These are phyloP conservation scores for Neofusicoccum sp. DNA, from an alignment of 2,329 filamentous ascomycete species.

Conservation along the genomic window DNA sequence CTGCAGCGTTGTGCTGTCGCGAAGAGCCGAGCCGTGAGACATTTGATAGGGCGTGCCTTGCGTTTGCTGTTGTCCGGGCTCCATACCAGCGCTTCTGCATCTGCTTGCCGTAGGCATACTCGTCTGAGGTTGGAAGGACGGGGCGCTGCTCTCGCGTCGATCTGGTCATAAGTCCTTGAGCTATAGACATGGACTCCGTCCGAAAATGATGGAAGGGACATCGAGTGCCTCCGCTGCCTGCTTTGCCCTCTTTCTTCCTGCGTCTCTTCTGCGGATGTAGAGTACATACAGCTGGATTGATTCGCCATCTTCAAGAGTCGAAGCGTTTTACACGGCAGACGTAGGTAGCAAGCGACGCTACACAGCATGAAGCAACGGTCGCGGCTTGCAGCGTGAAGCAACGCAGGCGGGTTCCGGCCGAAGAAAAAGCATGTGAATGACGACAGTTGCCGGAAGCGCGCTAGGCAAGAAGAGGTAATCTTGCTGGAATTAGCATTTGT, in stretches of 20 bases:
- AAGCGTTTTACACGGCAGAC: neutral
- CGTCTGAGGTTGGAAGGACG: neutral
- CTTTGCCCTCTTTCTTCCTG: neutral
- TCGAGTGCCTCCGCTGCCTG: neutral
- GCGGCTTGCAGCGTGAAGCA: neutral
- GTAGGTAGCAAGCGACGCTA: neutral
- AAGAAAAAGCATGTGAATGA: neutral
- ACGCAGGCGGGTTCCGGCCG: neutral
- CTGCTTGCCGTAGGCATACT: neutral
- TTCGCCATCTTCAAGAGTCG: neutral
- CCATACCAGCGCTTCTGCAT: conserved; percentile 1
- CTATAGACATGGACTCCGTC: neutral
- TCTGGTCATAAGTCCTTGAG: neutral
- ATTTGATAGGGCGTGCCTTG: neutral
- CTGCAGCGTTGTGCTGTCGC: conserved; percentile 5
- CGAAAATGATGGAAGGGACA: too few relatives aligned
- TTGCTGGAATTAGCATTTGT: too few relatives aligned
- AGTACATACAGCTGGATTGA: neutral
- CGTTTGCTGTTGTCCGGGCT: neutral
- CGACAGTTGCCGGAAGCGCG: too few relatives aligned
- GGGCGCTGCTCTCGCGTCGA: neutral
- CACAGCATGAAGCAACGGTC: neutral
- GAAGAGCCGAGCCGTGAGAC: conserved; percentile 3
- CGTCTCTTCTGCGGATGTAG: neutral
- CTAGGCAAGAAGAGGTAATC: too few relatives aligned